Base-by-base conservation (phyloP, 2,329 filamentous ascomycete species). In the Clarireedia paspali region DNA sequence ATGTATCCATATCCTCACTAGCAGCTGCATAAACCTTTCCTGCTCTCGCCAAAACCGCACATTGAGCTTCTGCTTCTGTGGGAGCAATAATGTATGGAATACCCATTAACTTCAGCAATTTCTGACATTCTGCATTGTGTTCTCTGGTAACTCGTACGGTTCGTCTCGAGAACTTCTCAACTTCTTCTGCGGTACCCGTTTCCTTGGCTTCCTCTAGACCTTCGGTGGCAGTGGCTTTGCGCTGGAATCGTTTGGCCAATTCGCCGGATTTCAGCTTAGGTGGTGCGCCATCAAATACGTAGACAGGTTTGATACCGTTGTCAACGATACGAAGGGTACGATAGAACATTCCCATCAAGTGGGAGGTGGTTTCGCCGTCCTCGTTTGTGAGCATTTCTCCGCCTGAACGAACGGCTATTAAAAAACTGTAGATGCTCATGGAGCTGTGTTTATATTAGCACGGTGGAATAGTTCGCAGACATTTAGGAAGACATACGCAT, bases 291-390 rank as follows among this genome's bases (percentile, higher is more conserved):
- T 99, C 94, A 70, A 99, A 99, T 57, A 99, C 92, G 72, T 96
- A 99, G 63, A 99, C 82, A 1, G 94, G 94, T 71, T 99, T 99
- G 76, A 99, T 97, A 57, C 94, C 94, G 67, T 96, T 97, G 74
- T 99, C 94, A 67, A 97, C 89, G 76, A 99, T 97, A 66, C 94
- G 91, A 6, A 99, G 80, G 2, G 94, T 99, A 66, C 94, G 91
- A 78, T 99, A 99, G 77, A 99, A 99, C 85, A 99, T 92, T 68
- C 94, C 94, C 91, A 99, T 97, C 15, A 99, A 77, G 71, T 99
- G 94, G 17, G 94, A 99, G 0, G 94, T 99, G 2, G 94, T 99
- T 72, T 97, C 91, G 67, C 94, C 94, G 52, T 85, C 87, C 68
- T 99, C 94, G 72, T 87, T 95, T 81, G 86, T 97, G 66, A 99